Percentiles rank a stretch among this genome's conserved stretches.
These are phyloP conservation scores for Pythium volutum DNA, from an alignment of 352 stramenopile genomes.

Conservation along the genomic window DNA sequence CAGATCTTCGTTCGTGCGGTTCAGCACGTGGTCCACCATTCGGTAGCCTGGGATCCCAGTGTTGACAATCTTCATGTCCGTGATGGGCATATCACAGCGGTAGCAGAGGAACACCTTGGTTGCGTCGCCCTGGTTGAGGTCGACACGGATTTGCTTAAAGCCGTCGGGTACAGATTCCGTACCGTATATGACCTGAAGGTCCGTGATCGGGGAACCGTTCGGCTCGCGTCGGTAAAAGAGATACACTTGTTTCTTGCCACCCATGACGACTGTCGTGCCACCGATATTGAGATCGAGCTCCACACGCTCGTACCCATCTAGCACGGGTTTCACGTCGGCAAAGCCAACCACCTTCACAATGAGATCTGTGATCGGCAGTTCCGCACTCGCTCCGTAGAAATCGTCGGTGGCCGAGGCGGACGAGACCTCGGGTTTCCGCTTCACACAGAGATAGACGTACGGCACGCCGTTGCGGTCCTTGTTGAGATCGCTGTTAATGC, in stretches of 20 bases:
- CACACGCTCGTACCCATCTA: conserved; percentile 75
- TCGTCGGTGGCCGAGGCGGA: conserved; percentile 23
- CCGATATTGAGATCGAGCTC: conserved; percentile 82
- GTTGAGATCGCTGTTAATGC: conserved; percentile 83
- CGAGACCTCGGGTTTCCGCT: conserved; percentile 50
- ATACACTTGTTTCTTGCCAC: conserved; percentile 84
- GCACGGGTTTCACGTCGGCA: conserved; percentile 54
- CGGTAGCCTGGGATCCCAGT: conserved; percentile 80
- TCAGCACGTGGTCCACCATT: conserved; percentile 77
- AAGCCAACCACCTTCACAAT: conserved; percentile 63
- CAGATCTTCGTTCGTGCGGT: conserved; percentile 58
- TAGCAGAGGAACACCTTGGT: conserved; percentile 86
- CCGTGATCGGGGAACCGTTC: conserved; percentile 81
- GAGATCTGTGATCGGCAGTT: conserved; percentile 78
- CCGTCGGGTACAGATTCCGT: conserved; percentile 83
- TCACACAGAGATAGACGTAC: conserved; percentile 84
- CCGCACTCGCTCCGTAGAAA: not conserved
- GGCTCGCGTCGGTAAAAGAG: conserved; percentile 74
- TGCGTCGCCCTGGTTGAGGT: conserved; percentile 83
- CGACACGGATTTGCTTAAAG: conserved; percentile 84
- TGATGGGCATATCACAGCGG: conserved; percentile 87
- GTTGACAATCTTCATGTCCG: conserved; percentile 83
- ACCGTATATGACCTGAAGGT: conserved; percentile 75
- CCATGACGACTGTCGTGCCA: conserved; percentile 36
- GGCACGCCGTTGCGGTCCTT: conserved; percentile 73